Base-by-base conservation (phyloP, 371 early-diverging fungal species). In the Rhizopus arrhizus region DNA sequence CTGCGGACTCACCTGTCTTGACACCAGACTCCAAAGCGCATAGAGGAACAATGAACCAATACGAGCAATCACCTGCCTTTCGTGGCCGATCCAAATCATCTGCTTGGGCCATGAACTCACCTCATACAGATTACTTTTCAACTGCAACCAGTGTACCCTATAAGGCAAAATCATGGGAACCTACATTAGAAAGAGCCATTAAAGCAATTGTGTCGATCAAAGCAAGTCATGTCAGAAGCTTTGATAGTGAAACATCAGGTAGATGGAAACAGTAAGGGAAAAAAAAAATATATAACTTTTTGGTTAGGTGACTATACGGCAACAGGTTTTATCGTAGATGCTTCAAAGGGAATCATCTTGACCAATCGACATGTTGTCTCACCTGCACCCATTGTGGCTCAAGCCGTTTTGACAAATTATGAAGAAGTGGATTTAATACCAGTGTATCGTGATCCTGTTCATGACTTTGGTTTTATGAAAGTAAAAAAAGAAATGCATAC, bases 261-360 rank as follows among this genome's bases (percentile, higher is more conserved):
- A 22, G 22, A 22, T 22, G 22, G 22, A 22, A 22, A 22, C 22
- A 22, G 22, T 22, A 22, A 22, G 22, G 67, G 61, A 65, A 22
- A 33, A 11, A 29, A 48, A 2, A 47, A 4, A 15, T 40, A 9
- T 13, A n/a, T n/a, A n/a, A n/a, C n/a, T 16, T 38, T 29, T 31
- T 49, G 12, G 5, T 12, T 46, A 66, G 67, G 90, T 61, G 88
- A 75, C 4, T 87, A 82, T 62, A 83, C 86, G 15, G 96, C 97
- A 3, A 91, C 97, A 1, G 97, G 97, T 1, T 96, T 96, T 72
- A 86, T 97, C 1, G 96, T 97, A 0, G 96, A 97, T 65, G 89
- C 89, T 9, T 56, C 82, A 55, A 75, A 77, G 0, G 97, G 95
- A 12, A 78, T 96, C 50, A 89, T 96, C 48, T 78, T 96, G 15